Conservation (phyloP, 768 basidiomycete species). For the Crassisporium funariophilum region DNA sequence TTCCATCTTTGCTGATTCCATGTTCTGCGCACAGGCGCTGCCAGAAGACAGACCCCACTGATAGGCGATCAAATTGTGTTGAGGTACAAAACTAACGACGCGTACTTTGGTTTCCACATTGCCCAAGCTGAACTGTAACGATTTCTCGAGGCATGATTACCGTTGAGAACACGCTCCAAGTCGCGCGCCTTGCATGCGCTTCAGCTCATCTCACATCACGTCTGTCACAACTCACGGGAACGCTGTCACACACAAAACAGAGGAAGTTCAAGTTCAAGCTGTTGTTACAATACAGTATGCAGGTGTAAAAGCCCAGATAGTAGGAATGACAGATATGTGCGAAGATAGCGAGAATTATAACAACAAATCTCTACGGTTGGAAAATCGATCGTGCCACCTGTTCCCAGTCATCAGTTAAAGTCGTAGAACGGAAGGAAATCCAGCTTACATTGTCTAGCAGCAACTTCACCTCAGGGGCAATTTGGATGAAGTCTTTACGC, state of each 20-base stretch:
- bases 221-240: slow-evolving; percentile 22
- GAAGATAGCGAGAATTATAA: slow-evolving; percentile 78
- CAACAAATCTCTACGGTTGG: slow-evolving; percentile 70
- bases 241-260: slow-evolving; percentile 17
- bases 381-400: slow-evolving; percentile 82
- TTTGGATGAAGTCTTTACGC: slow-evolving; percentile 83
- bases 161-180: not conserved
- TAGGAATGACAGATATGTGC: slow-evolving; percentile 68
- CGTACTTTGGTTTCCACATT: slow-evolving; percentile 92
- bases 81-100: slow-evolving; percentile 14
- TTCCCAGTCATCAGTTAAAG: slow-evolving; percentile 10
- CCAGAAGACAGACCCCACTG: slow-evolving; percentile 98
- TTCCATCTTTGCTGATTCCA: slow-evolving; percentile 94
- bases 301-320: slow-evolving; percentile 63
- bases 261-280: slow-evolving; percentile 20
- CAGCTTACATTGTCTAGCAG: slow-evolving; percentile 78
- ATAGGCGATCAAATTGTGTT: slow-evolving; percentile 3
- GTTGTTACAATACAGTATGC: slow-evolving; percentile 89
- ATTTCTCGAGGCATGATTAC: slow-evolving; percentile 76
- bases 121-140: slow-evolving; percentile 82
- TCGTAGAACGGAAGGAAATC: slow-evolving; percentile 10
- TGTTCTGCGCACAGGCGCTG: slow-evolving; percentile 98
- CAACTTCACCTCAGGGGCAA: slow-evolving; percentile 84
- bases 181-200: slow-evolving; percentile 2
- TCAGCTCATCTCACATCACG: no score